Base-by-base conservation (phyloP, 2,329 filamentous ascomycete species). In the Fusarium secorum region DNA sequence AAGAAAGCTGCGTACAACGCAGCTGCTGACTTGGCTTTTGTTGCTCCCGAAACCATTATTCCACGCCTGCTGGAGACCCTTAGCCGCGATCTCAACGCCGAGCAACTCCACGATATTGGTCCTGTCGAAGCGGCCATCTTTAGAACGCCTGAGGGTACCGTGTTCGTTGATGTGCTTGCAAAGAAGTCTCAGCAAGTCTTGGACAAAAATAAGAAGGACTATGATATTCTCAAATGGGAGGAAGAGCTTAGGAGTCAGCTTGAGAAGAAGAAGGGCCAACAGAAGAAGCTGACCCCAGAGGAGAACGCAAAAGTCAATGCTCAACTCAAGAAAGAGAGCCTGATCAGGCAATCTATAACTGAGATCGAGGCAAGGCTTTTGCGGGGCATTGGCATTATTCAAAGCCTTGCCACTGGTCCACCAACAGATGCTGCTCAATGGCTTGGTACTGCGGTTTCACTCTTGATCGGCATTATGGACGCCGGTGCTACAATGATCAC, bases 221-320 rank as follows among this genome's bases (percentile, higher is more conserved):
- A 98, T 75, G 94, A 99, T 75, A 97, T 94, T 3, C 82, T 98
- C 42, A 98, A 97, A 81, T 99, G 97, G 96, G 96, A 99, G 81
- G 92, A 95, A 79, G 96, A 99, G 71, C 86, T 99, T 11, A 88
- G 95, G 62, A 87, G 89, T 41, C 94, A 98, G 75, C 82, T 99
- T 42, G 94, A 95, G n/a, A 87, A 93, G 78, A 99, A 98, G 84
- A 97, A 95, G 80, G 95, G 95, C 2, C 89, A 93, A 66, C 90
- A 94, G 75, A 95, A 94, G 83, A 99, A 98, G 81, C 88, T 98
- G 14, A 96, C 93, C 0, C 83, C 93, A 1, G 96, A 98, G 38
- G 95, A 99, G 76, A 91, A 91, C 72, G 88, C 91, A 33, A 98
- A 97, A 80, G 93, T 98, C 62, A 95, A 96, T 56, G 91, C 93